A percentile compares a stretch with the other conserved stretches of the same genome.
Conservation (phyloP, 2,329 filamentous ascomycete genomes). For the Penicillium digitatum region DNA sequence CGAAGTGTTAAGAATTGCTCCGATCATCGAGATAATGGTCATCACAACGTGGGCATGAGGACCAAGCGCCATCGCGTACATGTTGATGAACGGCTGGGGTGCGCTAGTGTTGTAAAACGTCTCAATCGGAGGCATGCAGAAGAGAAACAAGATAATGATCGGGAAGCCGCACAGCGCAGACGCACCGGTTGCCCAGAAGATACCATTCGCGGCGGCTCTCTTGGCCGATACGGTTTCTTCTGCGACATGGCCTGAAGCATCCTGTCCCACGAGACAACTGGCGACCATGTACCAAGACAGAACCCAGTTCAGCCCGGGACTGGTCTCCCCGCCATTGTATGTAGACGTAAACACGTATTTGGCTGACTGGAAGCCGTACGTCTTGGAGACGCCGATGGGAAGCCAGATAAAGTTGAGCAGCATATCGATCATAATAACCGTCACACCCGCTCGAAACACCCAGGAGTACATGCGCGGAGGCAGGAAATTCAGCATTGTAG, state of each 20-base stretch:
- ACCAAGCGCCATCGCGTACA: slow-evolving; percentile 23
- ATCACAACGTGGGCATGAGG: slow-evolving; percentile 22
- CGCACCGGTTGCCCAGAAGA: slow-evolving; percentile 31
- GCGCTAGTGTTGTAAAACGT: slow-evolving; percentile 28
- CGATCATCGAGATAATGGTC: slow-evolving; percentile 22
- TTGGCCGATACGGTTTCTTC: slow-evolving; percentile 31
- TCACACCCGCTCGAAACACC: slow-evolving; percentile 44
- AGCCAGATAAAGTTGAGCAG: slow-evolving; percentile 48
- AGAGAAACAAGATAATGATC: slow-evolving; percentile 30
- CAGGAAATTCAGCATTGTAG: slow-evolving; percentile 34
- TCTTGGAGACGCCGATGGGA: slow-evolving; percentile 44
- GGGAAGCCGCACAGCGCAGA: slow-evolving; percentile 29
- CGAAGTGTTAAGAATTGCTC: slow-evolving; percentile 44
- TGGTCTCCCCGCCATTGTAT: slow-evolving; percentile 23
- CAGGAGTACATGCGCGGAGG: slow-evolving; percentile 39
- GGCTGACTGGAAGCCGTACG: slow-evolving; percentile 45
- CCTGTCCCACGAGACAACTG: slow-evolving; percentile 28
- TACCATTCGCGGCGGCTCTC: slow-evolving; percentile 29
- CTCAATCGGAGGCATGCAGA: slow-evolving; percentile 32
- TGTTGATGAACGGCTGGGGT: slow-evolving; percentile 27
- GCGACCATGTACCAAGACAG: slow-evolving; percentile 27
- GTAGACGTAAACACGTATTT: slow-evolving; percentile 46
- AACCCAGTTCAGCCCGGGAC: slow-evolving; percentile 29
- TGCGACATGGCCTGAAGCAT: slow-evolving; percentile 31
- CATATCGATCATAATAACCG: slow-evolving; percentile 44